Base-by-base conservation (phyloP, 257 asterid genomes). In the Solanum virginianum region DNA sequence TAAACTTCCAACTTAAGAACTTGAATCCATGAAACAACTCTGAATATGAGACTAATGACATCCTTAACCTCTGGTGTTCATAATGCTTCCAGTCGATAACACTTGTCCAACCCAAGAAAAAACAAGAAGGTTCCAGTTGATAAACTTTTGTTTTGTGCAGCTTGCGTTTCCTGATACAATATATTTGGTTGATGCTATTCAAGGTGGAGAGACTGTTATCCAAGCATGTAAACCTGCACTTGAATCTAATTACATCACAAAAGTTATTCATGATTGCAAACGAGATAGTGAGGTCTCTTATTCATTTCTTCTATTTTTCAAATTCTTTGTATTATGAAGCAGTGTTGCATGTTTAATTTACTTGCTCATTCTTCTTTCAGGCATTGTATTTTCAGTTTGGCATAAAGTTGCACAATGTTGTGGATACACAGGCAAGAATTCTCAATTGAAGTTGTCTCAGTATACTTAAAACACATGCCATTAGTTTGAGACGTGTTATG, bases 211-310 rank as follows among this genome's bases (percentile, higher is more conserved):
- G 85, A 41, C 89, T 69, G 95, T 96, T 87, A 90, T 96, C 83
- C 80, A 90, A 89, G 98, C 99, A 86, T 96, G 99, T 87, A 94
- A 96, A 97, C 98, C 98, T 89, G 98, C 97, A 88, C 98, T 96
- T 29, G 99, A 96, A 94, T 94, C 98, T 83, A 90, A 86, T 83
- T 92, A 92, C 93, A 87, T 95, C 95, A 96, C 97, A 26, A 96
- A 96, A 94, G 98, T 95, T 56, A 96, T 95, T 89, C 99, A 96
- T 75, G 99, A 96, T 88, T 96, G 98, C 96, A 96, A 96, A 92
- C 92, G 98, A 85, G 99, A 96, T 92, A 95, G 99, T 85, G 99
- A 96, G 99, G 99, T 96, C 92, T 90, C 93, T 91, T 89, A 87
- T 83, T 89, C 84, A 88, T 84, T 85, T 82, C 81, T 85, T 88